Percentiles rank a stretch among this genome's conserved stretches.
phyloP scores from a whole-genome alignment of 352 stramenopile genomes.

The Phytophthora sp. region DNA sequence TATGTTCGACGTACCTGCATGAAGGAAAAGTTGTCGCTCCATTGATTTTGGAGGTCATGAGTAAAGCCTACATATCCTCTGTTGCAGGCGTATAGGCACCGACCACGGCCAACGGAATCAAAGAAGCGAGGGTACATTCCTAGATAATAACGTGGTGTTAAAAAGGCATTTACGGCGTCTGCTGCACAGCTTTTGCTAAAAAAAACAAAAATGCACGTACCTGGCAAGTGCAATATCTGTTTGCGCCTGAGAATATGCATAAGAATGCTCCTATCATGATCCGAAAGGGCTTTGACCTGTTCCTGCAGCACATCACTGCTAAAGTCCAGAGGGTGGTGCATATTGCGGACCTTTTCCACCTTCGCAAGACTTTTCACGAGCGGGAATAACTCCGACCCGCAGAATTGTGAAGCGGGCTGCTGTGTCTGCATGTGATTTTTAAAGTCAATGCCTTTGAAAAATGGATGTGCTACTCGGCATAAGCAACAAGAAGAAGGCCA shows the following conservation, averaged over 20 bases:
- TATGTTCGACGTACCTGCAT: conserved; percentile 49
- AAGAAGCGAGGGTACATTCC: conserved; percentile 84
- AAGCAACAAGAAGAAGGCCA: not conserved
- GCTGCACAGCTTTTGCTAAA: no score
- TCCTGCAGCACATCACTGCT: conserved; percentile 41
- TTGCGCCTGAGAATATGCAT: conserved; percentile 86
- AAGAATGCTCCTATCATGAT: conserved; percentile 45
- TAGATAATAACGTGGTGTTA: conserved; percentile 18
- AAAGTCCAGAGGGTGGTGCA: conserved; percentile 30
- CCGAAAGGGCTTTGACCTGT: conserved; percentile 42
- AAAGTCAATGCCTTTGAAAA: conserved; percentile 79
- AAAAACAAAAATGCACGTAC: no score
- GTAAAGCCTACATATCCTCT: conserved; percentile 66
- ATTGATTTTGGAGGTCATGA: conserved; percentile 81
- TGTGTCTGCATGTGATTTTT: conserved; percentile 51
- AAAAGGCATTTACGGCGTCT: not conserved
- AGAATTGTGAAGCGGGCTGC: conserved; percentile 47
- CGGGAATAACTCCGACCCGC: conserved; percentile 48
- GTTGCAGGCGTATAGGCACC: conserved; percentile 65
- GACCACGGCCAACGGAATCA: conserved; percentile 40
- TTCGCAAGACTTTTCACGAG: conserved; percentile 48
- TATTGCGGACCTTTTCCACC: conserved; percentile 43
- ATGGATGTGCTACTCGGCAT: conserved; percentile 60
- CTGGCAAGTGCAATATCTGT: conserved; percentile 69
- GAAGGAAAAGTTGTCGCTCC: conserved; percentile 69